Percentiles rank a stretch among this genome's conserved stretches.
Evolutionary conservation across 2,329 filamentous ascomycete genomes (phyloP).

Genomic region (Emericellopsis cladophorae): DNA sequence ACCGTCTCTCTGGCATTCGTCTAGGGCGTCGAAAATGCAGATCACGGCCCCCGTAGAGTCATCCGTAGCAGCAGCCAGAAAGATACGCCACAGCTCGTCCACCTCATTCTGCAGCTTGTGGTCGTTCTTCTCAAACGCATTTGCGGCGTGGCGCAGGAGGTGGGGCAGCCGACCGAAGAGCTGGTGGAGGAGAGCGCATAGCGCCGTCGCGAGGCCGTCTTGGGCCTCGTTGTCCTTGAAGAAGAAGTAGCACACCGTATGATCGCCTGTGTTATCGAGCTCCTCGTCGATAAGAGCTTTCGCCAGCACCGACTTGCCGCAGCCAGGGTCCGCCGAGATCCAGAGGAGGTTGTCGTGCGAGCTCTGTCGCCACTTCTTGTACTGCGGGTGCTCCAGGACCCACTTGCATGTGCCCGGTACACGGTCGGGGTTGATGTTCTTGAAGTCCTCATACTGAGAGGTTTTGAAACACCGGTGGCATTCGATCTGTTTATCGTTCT

Average conservation of each 20-base stretch:
- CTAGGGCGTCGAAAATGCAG: slow-evolving; percentile 5
- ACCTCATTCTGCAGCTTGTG: slow-evolving; percentile 3
- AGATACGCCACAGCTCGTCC: slow-evolving; percentile 4
- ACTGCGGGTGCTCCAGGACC: slow-evolving; percentile 14
- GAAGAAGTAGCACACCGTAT: slow-evolving; percentile 26
- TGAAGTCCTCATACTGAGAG: slow-evolving; percentile 10
- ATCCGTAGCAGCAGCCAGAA: slow-evolving; percentile 2
- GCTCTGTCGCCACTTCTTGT: slow-evolving; percentile 11
- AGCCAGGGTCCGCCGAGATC: slow-evolving; percentile 29
- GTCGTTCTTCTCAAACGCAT: slow-evolving; percentile 8
- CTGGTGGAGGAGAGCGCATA: slow-evolving; percentile 23
- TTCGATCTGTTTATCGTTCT: slow-evolving; percentile 1
- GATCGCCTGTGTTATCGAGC: slow-evolving; percentile 6
- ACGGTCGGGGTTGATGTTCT: slow-evolving; percentile 16
- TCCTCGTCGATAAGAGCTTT: slow-evolving; percentile 19
- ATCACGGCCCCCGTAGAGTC: neutral
- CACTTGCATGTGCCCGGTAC: slow-evolving; percentile 18
- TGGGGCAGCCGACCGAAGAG: slow-evolving; percentile 13
- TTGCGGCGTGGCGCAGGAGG: slow-evolving; percentile 10
- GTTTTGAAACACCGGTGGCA: slow-evolving; percentile 14
- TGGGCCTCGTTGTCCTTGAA: slow-evolving; percentile 22
- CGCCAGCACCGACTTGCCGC: slow-evolving; percentile 28
- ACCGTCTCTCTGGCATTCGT: slow-evolving; percentile 2
- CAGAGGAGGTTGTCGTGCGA: slow-evolving; percentile 15
- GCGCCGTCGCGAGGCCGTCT: slow-evolving; percentile 11